Evolutionary conservation across 306 rosid genomes (phyloP), one percentile per base, ranked within the genome.

Genomic region (Hippophae gyantsensis): DNA sequence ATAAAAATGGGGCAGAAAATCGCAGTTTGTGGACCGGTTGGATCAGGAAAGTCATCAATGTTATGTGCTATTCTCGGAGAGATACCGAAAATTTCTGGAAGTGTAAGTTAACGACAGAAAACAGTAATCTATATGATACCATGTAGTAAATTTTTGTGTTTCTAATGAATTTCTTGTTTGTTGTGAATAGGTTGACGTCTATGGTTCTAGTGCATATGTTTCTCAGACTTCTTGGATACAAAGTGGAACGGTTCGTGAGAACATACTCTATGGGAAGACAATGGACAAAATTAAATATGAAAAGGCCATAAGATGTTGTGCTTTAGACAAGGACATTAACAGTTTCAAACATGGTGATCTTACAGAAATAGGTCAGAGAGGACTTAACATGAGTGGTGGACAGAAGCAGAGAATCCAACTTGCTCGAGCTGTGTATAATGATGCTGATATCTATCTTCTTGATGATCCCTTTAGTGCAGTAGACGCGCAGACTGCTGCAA

Each of bases 401-500:
- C 96, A 89, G 67, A 89, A 85, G 73, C 94, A 89, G 52, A 79
- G 90, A 78, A 83, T 89, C 75, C 95, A 83, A 58, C 89, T 85
- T 6, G 97, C 95, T 46, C 68, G 90, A 62, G 95, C 97, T 42
- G 83, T 85, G 52, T 85, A 85, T 67, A 81, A 77, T 50, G 95
- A 89, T 63, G 89, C 86, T 9, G 85, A 89, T 66, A 71, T 85
- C 47, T 89, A 85, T 68, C 86, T 89, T 48, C 84, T 85, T 2
- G 90, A 85, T 60, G 95, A 89, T 46, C 89, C 95, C 51, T 85
- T 89, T 59, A 86, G 97, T n/a, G 92, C 92, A 38, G 97, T 89
- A 6, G 95, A 89, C 68, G 97, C 95, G 0, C 89, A 86, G 54
- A 89, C 95, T 46, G 85, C 82, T 41, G 73, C 95, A 10, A 65